Evolutionary conservation across 768 basidiomycete genomes (phyloP).

Genomic region (Rhodosporidiobolus sp.): DNA sequence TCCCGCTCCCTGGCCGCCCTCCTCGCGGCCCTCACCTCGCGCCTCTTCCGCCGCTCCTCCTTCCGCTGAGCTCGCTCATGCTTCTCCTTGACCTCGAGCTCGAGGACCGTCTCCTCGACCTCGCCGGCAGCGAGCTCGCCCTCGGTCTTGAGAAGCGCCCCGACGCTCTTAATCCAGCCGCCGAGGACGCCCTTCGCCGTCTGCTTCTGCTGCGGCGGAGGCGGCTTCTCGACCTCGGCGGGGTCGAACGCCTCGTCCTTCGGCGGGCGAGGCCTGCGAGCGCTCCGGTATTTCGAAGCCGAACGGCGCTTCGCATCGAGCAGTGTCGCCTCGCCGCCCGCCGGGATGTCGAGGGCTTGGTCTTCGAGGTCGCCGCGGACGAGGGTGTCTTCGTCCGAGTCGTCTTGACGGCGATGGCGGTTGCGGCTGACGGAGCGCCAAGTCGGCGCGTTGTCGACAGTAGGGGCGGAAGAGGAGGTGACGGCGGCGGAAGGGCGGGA

Average conservation of each 20-base stretch:
- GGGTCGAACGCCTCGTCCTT: constrained; percentile 30
- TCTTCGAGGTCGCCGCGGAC: constrained; percentile 29
- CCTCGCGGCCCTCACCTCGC: constrained; percentile 7
- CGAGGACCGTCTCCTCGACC: constrained; percentile 13
- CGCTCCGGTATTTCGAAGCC: background rate
- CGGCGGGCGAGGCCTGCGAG: background rate
- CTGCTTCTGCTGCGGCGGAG: background rate
- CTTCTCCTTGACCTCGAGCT: constrained; percentile 8
- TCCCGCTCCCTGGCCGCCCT: background rate
- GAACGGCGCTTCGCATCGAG: constrained; percentile 20
- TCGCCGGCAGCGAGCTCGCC: constrained; percentile 12
- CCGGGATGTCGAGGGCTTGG: constrained; percentile 27
- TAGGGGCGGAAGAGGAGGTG: background rate
- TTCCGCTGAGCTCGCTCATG: constrained; percentile 12
- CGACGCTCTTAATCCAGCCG: constrained; percentile 30
- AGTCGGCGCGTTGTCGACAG: constrained; percentile 8
- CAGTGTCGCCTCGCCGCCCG: constrained; percentile 25
- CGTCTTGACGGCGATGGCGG: constrained; percentile 17
- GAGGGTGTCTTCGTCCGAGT: constrained; percentile 31
- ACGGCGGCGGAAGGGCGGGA: background rate
- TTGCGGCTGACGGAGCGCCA: constrained; percentile 36
- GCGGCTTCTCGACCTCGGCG: constrained; percentile 4
- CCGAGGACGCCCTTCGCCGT: constrained; percentile 18
- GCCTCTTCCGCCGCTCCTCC: constrained; percentile 14
- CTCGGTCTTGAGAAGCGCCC: constrained; percentile 18